Percentiles rank a stretch among this genome's conserved stretches.
These are phyloP conservation scores for Cichorium intybus DNA, from an alignment of 140 eudicot genomes.

Conservation along the genomic window DNA sequence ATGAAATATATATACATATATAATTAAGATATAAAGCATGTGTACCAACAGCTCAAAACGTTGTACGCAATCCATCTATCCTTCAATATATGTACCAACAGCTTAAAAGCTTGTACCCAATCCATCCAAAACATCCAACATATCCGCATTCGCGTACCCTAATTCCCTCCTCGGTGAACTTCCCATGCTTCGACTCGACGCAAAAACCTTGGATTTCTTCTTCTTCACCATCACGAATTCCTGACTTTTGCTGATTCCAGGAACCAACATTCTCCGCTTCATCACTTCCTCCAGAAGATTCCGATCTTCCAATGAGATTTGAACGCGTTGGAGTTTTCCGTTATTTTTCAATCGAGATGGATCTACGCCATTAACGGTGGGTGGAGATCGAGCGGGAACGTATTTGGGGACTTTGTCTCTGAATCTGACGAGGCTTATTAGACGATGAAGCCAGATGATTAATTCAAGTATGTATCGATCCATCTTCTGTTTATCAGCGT, in stretches of 20 bases:
- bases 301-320: slow-evolving; percentile 63
- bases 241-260: slow-evolving; percentile 87
- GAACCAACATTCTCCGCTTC: slow-evolving; percentile 52
- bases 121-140: slow-evolving; percentile 75
- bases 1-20: background rate
- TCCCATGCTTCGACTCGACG: slow-evolving; percentile 66
- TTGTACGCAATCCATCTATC: slow-evolving; percentile 41
- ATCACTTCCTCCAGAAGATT: slow-evolving; percentile 59
- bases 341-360: slow-evolving; percentile 17
- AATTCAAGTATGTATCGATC: slow-evolving; percentile 72
- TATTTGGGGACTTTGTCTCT: slow-evolving; percentile 59
- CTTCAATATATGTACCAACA: slow-evolving; percentile 31
- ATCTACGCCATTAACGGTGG: slow-evolving; percentile 30
- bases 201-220: slow-evolving; percentile 33
- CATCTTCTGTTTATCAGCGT: slow-evolving; percentile 79
- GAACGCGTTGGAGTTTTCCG: slow-evolving; percentile 22
- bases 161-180: slow-evolving; percentile 55
- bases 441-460: slow-evolving; percentile 78
- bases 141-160: slow-evolving; percentile 33
- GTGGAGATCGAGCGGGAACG: slow-evolving; percentile 43
- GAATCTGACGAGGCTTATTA: slow-evolving; percentile 61
- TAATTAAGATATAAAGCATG: background rate
- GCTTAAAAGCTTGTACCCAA: slow-evolving; percentile 46
- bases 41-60: slow-evolving; percentile 33
- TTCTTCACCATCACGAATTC: slow-evolving; percentile 50